Evolutionary conservation across 2,329 filamentous ascomycete genomes (phyloP).

Genomic region (Epicoccum nigrum): DNA sequence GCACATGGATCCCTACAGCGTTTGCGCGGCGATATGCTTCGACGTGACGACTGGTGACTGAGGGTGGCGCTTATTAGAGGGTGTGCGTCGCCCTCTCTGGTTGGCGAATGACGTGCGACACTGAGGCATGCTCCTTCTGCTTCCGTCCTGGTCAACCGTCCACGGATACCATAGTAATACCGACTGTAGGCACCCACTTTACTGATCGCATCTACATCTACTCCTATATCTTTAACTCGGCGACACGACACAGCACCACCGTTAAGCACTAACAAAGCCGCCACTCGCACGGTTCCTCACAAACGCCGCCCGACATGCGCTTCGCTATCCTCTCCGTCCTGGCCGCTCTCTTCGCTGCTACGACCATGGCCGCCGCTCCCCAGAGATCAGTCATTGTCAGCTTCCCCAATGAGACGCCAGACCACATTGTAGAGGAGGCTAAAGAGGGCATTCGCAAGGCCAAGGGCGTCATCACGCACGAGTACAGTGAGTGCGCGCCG

Average conservation of each 20-base stretch:
- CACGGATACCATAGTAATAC: no score
- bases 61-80: background rate
- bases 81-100: background rate
- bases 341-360: conserved; percentile 62
- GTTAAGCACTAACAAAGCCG: background rate
- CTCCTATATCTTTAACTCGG: no score
- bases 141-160: background rate
- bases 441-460: conserved; percentile 72
- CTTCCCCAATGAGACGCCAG: conserved; percentile 73
- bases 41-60: no score
- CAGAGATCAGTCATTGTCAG: conserved; percentile 79
- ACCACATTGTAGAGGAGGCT: conserved; percentile 71
- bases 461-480: conserved; percentile 76
- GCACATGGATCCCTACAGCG: no score
- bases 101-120: conserved; percentile 13
- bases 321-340: conserved; percentile 63
- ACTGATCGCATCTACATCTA: conserved; percentile 3
- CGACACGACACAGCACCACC: background rate
- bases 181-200: conserved; percentile 5
- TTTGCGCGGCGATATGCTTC: no score
- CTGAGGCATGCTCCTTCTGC: conserved; percentile 9
- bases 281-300: background rate
- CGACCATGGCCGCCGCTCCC: conserved; percentile 64
- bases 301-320: conserved; percentile 63
- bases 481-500: conserved; percentile 60